phyloP scores from a whole-genome alignment of 116 monocot species.

The Cymodocea nodosa region DNA sequence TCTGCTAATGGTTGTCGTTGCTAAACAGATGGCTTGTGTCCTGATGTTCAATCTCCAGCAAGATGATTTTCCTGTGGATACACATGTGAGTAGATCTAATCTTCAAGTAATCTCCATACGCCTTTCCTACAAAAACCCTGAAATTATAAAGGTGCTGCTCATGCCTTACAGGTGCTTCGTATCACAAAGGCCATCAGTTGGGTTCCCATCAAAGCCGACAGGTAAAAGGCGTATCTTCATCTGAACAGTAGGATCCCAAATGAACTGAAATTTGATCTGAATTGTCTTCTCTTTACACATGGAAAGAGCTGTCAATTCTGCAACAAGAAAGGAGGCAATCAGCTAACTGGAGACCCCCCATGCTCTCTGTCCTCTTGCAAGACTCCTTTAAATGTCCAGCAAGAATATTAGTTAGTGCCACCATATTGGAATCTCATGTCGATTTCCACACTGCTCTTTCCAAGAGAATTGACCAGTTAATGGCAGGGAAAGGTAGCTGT shows the following conservation, averaged over 20 bases:
- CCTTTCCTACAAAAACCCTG: not conserved
- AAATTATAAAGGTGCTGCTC: not conserved
- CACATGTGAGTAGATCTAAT: slow-evolving; percentile 53
- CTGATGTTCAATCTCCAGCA: slow-evolving; percentile 90
- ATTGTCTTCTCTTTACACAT: slow-evolving; percentile 80
- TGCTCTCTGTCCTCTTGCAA: slow-evolving; percentile 43
- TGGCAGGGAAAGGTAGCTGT: not conserved
- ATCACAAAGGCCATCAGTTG: slow-evolving; percentile 73
- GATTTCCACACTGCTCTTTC: not conserved
- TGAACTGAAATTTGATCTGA: slow-evolving; percentile 83
- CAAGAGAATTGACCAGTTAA: not conserved
- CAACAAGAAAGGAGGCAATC: slow-evolving; percentile 25
- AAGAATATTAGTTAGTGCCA: not conserved
- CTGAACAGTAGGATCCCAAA: slow-evolving; percentile 71
- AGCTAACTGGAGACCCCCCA: slow-evolving; percentile 6
- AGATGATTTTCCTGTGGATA: slow-evolving; percentile 83
- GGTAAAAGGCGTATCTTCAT: slow-evolving; percentile 80
- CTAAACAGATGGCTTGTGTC: slow-evolving; percentile 54
- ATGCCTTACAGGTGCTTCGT: slow-evolving; percentile 52
- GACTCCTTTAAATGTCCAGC: slow-evolving; percentile 5
- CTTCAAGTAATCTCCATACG: not conserved
- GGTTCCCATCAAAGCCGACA: slow-evolving; percentile 64
- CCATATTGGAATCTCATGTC: not conserved
- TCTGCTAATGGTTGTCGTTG: not conserved
- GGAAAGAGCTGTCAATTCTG: slow-evolving; percentile 64